Percentiles rank a stretch among this genome's conserved stretches.
Evolutionary conservation across 2,329 filamentous ascomycete species (phyloP).

Genomic region (Aspergillus aculeatinus): DNA sequence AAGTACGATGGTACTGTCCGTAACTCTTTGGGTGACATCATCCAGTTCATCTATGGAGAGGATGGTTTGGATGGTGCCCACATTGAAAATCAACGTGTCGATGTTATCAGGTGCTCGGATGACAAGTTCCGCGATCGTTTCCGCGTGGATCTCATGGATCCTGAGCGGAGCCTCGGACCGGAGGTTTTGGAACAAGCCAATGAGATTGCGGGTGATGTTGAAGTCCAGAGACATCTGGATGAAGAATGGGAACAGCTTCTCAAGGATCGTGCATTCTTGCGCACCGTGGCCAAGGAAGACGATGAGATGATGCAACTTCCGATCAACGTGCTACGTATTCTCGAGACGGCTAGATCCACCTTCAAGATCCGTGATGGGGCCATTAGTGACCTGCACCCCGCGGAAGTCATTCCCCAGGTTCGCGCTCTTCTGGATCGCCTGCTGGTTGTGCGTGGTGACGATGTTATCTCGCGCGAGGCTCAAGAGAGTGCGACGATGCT

Average conservation of each 20-base stretch:
- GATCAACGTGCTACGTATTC: constrained; percentile 85
- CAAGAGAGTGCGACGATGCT: constrained; percentile 84
- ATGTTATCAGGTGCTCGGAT: constrained; percentile 78
- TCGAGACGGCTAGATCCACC: constrained; percentile 83
- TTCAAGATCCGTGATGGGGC: constrained; percentile 86
- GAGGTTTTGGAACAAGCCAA: constrained; percentile 82
- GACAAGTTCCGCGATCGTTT: constrained; percentile 76
- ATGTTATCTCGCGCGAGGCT: constrained; percentile 79
- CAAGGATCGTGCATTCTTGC: constrained; percentile 72
- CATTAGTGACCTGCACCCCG: constrained; percentile 84
- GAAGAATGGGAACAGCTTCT: constrained; percentile 79
- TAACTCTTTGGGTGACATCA: constrained; percentile 92
- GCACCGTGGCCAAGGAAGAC: constrained; percentile 70
- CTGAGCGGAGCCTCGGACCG: constrained; percentile 59
- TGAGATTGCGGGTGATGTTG: constrained; percentile 82
- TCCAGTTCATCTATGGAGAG: constrained; percentile 97
- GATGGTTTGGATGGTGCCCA: constrained; percentile 90
- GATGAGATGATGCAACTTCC: constrained; percentile 88
- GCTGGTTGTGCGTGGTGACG: constrained; percentile 80
- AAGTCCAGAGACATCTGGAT: constrained; percentile 82
- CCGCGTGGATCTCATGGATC: constrained; percentile 81
- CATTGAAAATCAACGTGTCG: constrained; percentile 90
- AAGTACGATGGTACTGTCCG: constrained; percentile 97
- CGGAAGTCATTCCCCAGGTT: constrained; percentile 80
- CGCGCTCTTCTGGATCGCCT: constrained; percentile 72